Percentiles rank a stretch among this genome's conserved stretches.
Evolutionary conservation across 2,329 filamentous ascomycete genomes (phyloP).

Genomic region (Neonectria sp.): DNA sequence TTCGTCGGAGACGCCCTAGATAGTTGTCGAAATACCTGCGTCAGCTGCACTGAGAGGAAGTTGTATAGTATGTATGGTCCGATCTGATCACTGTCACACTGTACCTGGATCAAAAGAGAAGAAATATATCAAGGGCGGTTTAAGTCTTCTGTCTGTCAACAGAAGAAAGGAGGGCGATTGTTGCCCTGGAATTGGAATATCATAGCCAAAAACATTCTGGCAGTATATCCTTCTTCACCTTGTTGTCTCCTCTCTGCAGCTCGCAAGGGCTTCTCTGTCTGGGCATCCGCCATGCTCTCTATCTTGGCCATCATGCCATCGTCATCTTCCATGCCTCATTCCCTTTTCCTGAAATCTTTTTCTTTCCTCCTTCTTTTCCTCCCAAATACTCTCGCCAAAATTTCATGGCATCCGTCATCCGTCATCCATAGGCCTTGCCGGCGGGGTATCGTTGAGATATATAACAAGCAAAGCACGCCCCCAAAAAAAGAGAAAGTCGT

Average conservation of each 20-base stretch:
- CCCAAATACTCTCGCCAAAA: constrained; percentile 32
- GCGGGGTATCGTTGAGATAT: constrained; percentile 60
- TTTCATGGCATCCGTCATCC: constrained; percentile 35
- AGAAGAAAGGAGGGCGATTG: constrained; percentile 24
- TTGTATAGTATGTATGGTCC: constrained; percentile 1
- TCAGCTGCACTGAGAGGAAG: constrained; percentile 15
- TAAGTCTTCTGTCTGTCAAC: constrained; percentile 24
- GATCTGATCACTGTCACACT: neutral
- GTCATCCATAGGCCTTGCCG: constrained; percentile 51
- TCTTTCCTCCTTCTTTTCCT: constrained; percentile 2
- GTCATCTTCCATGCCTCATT: constrained; percentile 6
- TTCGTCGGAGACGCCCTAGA: neutral
- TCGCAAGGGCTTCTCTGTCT: neutral
- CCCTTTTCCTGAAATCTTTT: constrained; percentile 15
- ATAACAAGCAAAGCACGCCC: constrained; percentile 54
- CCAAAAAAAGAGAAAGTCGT: constrained; percentile 49
- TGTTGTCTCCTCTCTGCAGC: constrained; percentile 10
- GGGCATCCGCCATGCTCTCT: constrained; percentile 5
- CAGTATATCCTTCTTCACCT: constrained; percentile 8
- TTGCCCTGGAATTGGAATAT: constrained; percentile 23
- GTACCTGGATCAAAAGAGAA: neutral
- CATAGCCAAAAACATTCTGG: constrained; percentile 15
- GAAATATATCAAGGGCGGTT: constrained; percentile 14
- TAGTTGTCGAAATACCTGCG: neutral
- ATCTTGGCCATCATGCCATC: constrained; percentile 14